phyloP scores from a whole-genome alignment of 345 rosid genomes.

The Lenwebbia sp. region DNA sequence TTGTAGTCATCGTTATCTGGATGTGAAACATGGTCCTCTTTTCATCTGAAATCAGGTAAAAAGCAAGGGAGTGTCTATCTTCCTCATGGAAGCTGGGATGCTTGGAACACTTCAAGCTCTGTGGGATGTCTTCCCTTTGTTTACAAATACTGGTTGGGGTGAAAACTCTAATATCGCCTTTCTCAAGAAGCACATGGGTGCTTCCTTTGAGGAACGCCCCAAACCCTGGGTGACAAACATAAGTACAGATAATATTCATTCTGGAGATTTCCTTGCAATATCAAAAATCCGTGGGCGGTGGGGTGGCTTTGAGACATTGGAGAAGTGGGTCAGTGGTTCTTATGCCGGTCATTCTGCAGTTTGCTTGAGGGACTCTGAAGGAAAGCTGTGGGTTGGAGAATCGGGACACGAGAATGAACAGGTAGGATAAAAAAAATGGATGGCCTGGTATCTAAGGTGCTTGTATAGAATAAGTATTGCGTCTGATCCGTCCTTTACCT shows the following conservation, averaged over 20 bases:
- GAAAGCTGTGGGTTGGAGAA: slow-evolving; percentile 94
- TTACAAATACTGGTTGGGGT: slow-evolving; percentile 98
- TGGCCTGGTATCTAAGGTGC: neutral
- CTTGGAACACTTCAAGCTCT: slow-evolving; percentile 81
- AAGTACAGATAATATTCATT: slow-evolving; percentile 62
- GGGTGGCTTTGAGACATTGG: slow-evolving; percentile 88
- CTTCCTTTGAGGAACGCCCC: slow-evolving; percentile 60
- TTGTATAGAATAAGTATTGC: neutral
- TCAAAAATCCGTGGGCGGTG: slow-evolving; percentile 45
- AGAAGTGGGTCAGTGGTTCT: slow-evolving; percentile 98
- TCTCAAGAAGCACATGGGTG: slow-evolving; percentile 87
- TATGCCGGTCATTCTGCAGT: slow-evolving; percentile 97
- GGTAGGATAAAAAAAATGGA: slow-evolving; percentile 22
- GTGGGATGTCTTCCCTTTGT: slow-evolving; percentile 96
- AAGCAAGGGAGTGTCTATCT: slow-evolving; percentile 80
- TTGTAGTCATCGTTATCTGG: neutral
- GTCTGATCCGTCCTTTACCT: neutral
- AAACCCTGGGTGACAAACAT: slow-evolving; percentile 20
- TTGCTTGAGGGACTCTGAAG: slow-evolving; percentile 82
- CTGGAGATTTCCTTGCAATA: slow-evolving; percentile 86
- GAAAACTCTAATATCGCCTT: slow-evolving; percentile 75
- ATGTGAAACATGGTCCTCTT: neutral
- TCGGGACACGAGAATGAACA: slow-evolving; percentile 90
- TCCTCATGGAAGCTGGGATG: slow-evolving; percentile 98
- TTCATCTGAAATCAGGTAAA: slow-evolving; percentile 44